Base-by-base conservation (phyloP, 208 protist species). In the Acanthamoeba healyi region DNA sequence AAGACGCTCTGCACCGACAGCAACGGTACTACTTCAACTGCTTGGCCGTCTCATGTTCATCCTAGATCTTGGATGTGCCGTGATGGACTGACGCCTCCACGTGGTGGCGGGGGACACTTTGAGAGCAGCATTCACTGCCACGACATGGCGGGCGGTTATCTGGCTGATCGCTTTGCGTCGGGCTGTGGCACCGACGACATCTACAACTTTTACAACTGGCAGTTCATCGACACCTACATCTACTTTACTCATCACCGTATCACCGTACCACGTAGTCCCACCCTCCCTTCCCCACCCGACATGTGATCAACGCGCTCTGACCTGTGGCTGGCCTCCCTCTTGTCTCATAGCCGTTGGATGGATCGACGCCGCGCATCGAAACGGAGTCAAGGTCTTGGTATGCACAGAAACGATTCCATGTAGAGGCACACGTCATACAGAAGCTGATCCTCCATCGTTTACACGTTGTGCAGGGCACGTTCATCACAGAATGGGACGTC, bases 241-340 rank as follows among this genome's bases (percentile, higher is more conserved):
- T 98, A 98, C 95, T 98, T 98, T 86, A 97, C 97, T 2, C 98
- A 98, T 90, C 72, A 97, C 65, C 96, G 97, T 61, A 95, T 99
- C 40, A 96, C 95, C 22, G 95, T 98, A 49, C 98, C 98, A 38
- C 98, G 92, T 94, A 94, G n/a, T n/a, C 42, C 17, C 70, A 1
- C 29, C 44, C 32, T 54, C 24, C 40, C 38, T 90, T 61, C 49
- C 40, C 5, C 15, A 26, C 72, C 46, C 10, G 17, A n/a, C n/a
- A n/a, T n/a, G n/a, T n/a, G n/a, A n/a, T n/a, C n/a, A n/a, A n/a
- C n/a, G n/a, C n/a, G n/a, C n/a, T n/a, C n/a, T n/a, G n/a, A n/a
- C n/a, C 9, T 1, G 54, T 65, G 4, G 34, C 26, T 90, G n/a
- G n/a, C n/a, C 29, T 65, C 19, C 7, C 91, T 87, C 29, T 74